These are phyloP conservation scores for Saussurea involucrata DNA, from an alignment of 129 eudicot genomes.

Conservation along the genomic window DNA sequence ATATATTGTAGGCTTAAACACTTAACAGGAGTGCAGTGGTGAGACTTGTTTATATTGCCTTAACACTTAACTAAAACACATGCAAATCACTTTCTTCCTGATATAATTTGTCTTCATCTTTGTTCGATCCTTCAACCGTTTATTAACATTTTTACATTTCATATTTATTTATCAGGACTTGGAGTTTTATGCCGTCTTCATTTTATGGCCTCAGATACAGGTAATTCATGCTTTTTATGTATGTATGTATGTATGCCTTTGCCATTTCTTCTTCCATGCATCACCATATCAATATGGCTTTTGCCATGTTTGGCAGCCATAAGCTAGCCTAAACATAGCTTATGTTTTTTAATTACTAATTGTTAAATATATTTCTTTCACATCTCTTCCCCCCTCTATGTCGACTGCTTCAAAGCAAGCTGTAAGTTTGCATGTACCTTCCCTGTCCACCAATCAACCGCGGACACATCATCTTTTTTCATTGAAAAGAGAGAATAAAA, in stretches of 20 bases:
- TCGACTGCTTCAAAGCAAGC: too few relatives aligned
- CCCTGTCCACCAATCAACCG: too few relatives aligned
- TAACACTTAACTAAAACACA: neutral
- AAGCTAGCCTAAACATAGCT: neutral
- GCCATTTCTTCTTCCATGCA: neutral
- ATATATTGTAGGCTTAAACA: neutral
- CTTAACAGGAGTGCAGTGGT: neutral
- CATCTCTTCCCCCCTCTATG: too few relatives aligned
- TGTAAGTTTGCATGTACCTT: too few relatives aligned
- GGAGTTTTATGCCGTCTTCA: neutral
- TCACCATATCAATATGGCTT: neutral
- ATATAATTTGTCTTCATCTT: neutral
- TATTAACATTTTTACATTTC: neutral
- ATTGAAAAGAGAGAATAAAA: too few relatives aligned
- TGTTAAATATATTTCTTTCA: too few relatives aligned
- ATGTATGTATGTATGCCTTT: neutral
- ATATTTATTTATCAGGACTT: slow-evolving; percentile 5
- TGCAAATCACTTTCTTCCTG: neutral
- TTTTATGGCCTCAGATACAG: slow-evolving; percentile 1
- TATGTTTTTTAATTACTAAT: too few relatives aligned
- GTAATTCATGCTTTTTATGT: neutral
- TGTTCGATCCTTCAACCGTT: neutral
- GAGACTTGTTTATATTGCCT: neutral
- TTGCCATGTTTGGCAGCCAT: neutral
- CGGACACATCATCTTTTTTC: too few relatives aligned